These are phyloP conservation scores for Rhynchosporium graminicola DNA, from an alignment of 2,329 filamentous ascomycete genomes.

Conservation along the genomic window DNA sequence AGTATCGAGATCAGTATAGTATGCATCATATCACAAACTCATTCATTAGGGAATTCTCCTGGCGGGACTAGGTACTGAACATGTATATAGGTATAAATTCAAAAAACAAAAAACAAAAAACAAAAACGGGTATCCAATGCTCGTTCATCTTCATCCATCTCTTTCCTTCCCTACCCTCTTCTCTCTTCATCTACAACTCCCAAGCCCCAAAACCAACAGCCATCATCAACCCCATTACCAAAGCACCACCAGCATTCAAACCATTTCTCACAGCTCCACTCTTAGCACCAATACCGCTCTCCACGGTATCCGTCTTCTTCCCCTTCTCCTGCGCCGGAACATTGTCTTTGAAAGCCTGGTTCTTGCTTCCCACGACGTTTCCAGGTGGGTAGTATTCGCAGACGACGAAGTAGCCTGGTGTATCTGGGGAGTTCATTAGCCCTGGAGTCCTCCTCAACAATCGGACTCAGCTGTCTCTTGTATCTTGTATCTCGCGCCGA, in stretches of 20 bases:
- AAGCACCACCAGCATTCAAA: slow-evolving; percentile 7
- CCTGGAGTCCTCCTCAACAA: not conserved
- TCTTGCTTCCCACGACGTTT: slow-evolving; percentile 59
- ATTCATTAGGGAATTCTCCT: too few relatives aligned
- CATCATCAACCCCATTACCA: slow-evolving; percentile 4
- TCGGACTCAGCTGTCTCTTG: too few relatives aligned
- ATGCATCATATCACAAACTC: too few relatives aligned
- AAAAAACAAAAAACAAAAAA: not conserved
- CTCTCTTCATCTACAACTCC: not conserved
- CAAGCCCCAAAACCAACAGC: slow-evolving; percentile 4
- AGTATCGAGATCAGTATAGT: too few relatives aligned
- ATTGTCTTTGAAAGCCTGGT: slow-evolving; percentile 47
- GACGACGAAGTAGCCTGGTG: slow-evolving; percentile 62
- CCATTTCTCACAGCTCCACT: slow-evolving; percentile 12
- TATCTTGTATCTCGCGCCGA: not conserved
- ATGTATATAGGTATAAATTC: too few relatives aligned
- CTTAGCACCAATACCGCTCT: slow-evolving; percentile 29
- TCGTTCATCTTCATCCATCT: not conserved
- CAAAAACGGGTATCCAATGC: not conserved
- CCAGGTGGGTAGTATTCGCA: slow-evolving; percentile 71
- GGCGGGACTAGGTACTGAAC: too few relatives aligned
- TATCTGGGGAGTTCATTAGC: slow-evolving; percentile 22
- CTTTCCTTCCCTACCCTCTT: too few relatives aligned
- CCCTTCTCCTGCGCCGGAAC: slow-evolving; percentile 32
- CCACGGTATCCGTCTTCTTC: slow-evolving; percentile 33